Evolutionary conservation across 768 basidiomycete genomes (phyloP).

Genomic region (Russula sp.): DNA sequence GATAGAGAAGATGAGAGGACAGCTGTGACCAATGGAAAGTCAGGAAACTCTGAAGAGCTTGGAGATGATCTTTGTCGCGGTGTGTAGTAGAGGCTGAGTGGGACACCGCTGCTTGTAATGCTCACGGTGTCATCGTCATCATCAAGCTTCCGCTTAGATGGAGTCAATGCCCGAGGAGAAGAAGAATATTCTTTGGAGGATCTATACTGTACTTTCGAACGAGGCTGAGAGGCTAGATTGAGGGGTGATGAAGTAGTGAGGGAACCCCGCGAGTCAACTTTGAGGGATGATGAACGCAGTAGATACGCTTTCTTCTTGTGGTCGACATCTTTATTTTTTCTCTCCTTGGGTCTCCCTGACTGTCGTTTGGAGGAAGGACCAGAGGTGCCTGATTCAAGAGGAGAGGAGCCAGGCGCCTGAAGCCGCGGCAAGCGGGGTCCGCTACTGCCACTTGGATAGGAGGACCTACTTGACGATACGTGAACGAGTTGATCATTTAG

Average conservation of each 20-base stretch:
- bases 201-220: neutral
- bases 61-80: slow-evolving; percentile 1
- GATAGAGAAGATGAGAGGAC: neutral
- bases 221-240: neutral
- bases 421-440: neutral
- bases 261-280: neutral
- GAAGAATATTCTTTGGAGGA: neutral
- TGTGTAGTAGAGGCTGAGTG: slow-evolving; percentile 19
- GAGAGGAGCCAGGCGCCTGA: neutral
- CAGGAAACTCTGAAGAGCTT: neutral
- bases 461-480: neutral
- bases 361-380: neutral
- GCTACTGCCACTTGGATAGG: neutral
- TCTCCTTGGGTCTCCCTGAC: neutral
- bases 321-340: neutral
- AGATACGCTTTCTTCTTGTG: neutral
- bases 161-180: neutral
- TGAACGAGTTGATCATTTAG: slow-evolving; percentile 9
- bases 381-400: neutral
- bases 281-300: neutral
- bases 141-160: slow-evolving; percentile 16
- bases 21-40: neutral
- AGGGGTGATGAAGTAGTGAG: neutral
- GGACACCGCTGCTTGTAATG: slow-evolving; percentile 8
- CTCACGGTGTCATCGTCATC: neutral